Evolutionary conservation across 495 filamentous ascomycete genomes (phyloP), one percentile per base, ranked within the genome.

Genomic region (Penicillium canariense): DNA sequence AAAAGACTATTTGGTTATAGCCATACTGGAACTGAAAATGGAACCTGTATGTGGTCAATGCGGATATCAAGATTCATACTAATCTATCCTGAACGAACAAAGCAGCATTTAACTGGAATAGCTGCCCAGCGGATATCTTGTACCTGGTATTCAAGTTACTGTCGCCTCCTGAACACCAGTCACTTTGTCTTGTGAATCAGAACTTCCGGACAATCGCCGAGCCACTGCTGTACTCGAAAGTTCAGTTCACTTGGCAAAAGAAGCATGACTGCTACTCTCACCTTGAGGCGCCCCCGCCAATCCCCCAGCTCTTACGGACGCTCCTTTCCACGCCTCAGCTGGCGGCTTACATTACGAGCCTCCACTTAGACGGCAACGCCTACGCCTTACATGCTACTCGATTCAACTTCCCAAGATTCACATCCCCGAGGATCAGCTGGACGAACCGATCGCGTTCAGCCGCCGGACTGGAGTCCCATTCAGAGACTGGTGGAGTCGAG

Each of bases 401-500:
- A 31, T 30, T 30, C 45, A 22, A 15, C 28, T 11, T 30, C n/a
- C 31, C 26, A 8, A 52, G n/a, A 40, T 61, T 12, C 32, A 23
- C 26, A 17, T 58, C 30, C 17, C 55, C 18, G 35, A 52, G 20
- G n/a, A 5, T 14, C 50, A 56, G n/a, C 48, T 65, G 15, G 32
- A 61, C 23, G 42, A 54, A 26, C 14, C 32, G 9, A 40, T 55
- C 3, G 39, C 30, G 15, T 61, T 56, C 26, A 55, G 61, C 32
- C 34, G 31, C 11, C 28, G 36, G n/a, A 59, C 55, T 18, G 32
- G 47, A 20, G 49, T 65, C 15, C 55, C 58, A 12, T 57, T 51
- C 44, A 46, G 18, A 27, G 45, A 55, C 14, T n/a, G 17, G 18
- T 65, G 62, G 62, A 57, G 56, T 11, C 48, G 55, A 17, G 55